A percentile compares a stretch with the other conserved stretches of the same genome.
Evolutionary conservation across 2,329 filamentous ascomycete genomes (phyloP).

Genomic region (Phyllosticta citribraziliensis): DNA sequence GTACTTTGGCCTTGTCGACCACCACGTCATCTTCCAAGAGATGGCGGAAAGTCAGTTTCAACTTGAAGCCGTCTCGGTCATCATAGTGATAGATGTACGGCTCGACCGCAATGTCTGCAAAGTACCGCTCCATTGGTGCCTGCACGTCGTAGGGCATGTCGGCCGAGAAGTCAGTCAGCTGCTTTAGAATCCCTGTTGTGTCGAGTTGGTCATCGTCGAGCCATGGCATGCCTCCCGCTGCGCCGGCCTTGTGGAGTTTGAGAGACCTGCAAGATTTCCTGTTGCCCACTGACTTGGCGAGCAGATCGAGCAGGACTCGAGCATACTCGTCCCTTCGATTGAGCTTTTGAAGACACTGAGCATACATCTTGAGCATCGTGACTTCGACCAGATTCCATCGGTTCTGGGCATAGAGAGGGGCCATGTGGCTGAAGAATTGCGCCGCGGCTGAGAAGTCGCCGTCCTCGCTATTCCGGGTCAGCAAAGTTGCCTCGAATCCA

Average conservation of each 20-base stretch:
- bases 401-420: conserved; percentile 66
- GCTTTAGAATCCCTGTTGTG: conserved; percentile 26
- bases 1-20: conserved; percentile 55
- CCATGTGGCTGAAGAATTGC: conserved; percentile 66
- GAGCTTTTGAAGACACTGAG: conserved; percentile 68
- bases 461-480: conserved; percentile 63
- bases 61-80: conserved; percentile 62
- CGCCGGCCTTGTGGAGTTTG: conserved; percentile 12
- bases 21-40: conserved; percentile 61
- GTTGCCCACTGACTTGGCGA: conserved; percentile 52
- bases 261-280: conserved; percentile 16
- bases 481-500: conserved; percentile 58
- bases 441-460: conserved; percentile 66
- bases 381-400: conserved; percentile 74
- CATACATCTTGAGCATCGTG: conserved; percentile 77
- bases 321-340: conserved; percentile 71
- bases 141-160: conserved; percentile 51
- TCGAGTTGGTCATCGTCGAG: conserved; percentile 30
- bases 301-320: conserved; percentile 61
- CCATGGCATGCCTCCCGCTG: conserved; percentile 16
- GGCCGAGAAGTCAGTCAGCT: conserved; percentile 39
- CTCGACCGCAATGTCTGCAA: conserved; percentile 58
- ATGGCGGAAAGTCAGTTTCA: conserved; percentile 60
- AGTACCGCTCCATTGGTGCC: conserved; percentile 63
- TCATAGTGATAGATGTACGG: conserved; percentile 60